Conservation (phyloP, 2,329 filamentous ascomycete genomes). For the Bipolaris bicolor region DNA sequence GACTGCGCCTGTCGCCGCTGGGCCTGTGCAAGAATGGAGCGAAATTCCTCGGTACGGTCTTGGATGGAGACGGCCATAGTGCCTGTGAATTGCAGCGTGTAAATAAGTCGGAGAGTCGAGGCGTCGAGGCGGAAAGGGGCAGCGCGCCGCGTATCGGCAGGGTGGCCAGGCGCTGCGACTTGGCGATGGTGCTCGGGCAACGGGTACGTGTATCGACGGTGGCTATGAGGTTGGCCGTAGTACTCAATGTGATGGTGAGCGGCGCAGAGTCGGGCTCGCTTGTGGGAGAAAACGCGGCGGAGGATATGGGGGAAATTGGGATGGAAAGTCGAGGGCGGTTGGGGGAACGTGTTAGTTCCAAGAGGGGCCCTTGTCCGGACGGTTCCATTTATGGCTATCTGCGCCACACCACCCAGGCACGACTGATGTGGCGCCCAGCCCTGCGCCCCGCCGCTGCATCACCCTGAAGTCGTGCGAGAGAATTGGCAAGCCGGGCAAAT, state of each 20-base stretch:
- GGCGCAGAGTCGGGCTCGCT: slow-evolving; percentile 1
- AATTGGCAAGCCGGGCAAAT: not conserved
- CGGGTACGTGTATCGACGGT: not conserved
- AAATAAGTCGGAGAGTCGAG: slow-evolving; percentile 6
- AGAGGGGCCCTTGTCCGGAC: slow-evolving; percentile 13
- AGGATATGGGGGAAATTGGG: not conserved
- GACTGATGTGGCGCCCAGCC: slow-evolving; percentile 9
- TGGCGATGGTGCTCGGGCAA: not conserved
- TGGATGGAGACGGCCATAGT: slow-evolving; percentile 77
- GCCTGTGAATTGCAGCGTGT: slow-evolving; percentile 19
- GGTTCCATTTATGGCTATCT: slow-evolving; percentile 1
- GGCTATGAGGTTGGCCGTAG: not conserved
- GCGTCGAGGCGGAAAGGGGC: slow-evolving; percentile 10
- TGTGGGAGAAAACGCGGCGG: not conserved
- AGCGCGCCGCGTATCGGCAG: slow-evolving; percentile 12
- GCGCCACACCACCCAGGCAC: slow-evolving; percentile 14
- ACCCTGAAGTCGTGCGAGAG: not conserved
- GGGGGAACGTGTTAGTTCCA: slow-evolving; percentile 21
- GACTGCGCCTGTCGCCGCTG: slow-evolving; percentile 78
- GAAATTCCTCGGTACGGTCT: slow-evolving; percentile 95
- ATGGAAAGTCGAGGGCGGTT: slow-evolving; percentile 4
- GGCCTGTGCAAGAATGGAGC: slow-evolving; percentile 83
- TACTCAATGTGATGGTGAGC: not conserved
- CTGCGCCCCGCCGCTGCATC: slow-evolving; percentile 5
- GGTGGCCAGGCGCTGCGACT: slow-evolving; percentile 14